Base-by-base conservation (phyloP, 768 basidiomycete species). In the Suillus americanus region DNA sequence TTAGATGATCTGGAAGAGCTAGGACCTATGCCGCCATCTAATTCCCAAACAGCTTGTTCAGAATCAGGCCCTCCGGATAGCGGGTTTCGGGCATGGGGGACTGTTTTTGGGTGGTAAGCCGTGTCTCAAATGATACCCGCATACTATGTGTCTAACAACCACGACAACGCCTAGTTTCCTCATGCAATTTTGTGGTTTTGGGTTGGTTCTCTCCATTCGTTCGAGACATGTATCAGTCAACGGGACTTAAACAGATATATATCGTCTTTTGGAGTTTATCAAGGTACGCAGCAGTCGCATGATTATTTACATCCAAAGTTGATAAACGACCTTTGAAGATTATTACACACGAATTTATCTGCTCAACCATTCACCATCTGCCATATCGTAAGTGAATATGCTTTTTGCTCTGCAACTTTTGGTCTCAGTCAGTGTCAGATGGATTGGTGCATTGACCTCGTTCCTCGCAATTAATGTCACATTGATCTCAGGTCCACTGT, bases 361-460 rank as follows among this genome's bases (percentile, higher is more conserved):
- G 45, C 64, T 69, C n/a, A 71, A 74, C 35, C 48, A 70, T 28
- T 65, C 74, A 0, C 50, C 75, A 16, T 75, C 77, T 14, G 62
- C 73, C 9, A 73, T 77, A 33, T 71, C 75, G 75, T 74, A 48
- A 63, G 73, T 64, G 20, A 62, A 28, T 43, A 5, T 35, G 4
- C 38, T 23, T 40, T 40, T 38, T 20, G 5, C 59, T 65, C 38
- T 78, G 80, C 48, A 71, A 35, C 1, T 75, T 9, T 77, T 45
- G 71, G 71, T 14, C 65, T 74, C 25, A 79, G 75, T 68, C 28
- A 14, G 10, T 33, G 37, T 23, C 43, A 72, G 71, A 16, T 77
- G 72, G 72, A 77, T 85, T 61, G 83, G 82, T 18, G 80, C 81
- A 33, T 69, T 79, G 13, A 79, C 83, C 62, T 64, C 81, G 3